These are phyloP conservation scores for Xylaria sp. DNA, from an alignment of 495 filamentous ascomycete genomes.

Conservation along the genomic window DNA sequence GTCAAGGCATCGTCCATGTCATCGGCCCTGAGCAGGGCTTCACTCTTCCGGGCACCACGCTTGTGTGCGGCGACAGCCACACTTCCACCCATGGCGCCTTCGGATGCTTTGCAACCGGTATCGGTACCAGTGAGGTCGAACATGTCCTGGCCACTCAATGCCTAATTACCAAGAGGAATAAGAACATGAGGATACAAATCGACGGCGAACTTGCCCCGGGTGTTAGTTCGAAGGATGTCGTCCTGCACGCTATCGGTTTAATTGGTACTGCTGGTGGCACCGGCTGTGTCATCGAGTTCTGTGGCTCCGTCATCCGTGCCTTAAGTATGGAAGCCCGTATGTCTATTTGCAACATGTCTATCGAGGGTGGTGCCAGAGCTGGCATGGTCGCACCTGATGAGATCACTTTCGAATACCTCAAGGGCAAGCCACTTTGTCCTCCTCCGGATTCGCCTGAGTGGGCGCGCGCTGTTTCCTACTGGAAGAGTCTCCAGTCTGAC, in stretches of 20 bases:
- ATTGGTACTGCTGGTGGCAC: constrained; percentile 97
- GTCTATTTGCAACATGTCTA: constrained; percentile 99
- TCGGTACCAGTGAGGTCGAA: constrained; percentile 98
- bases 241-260: constrained; percentile 90
- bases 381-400: constrained; percentile 97
- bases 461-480: constrained; percentile 88
- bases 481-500: constrained; percentile 86
- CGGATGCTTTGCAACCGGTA: constrained; percentile 93
- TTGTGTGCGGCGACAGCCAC: constrained; percentile 97
- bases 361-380: constrained; percentile 93
- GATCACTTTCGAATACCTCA: constrained; percentile 92
- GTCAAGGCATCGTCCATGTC: constrained; percentile 97
- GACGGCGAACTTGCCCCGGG: constrained; percentile 89
- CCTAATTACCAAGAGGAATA: constrained; percentile 90
- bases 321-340: constrained; percentile 98
- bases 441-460: constrained; percentile 84
- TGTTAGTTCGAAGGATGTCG: constrained; percentile 95
- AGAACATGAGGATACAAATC: constrained; percentile 98
- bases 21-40: constrained; percentile 99
- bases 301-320: constrained; percentile 85
- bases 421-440: constrained; percentile 86
- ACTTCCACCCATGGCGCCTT: constrained; percentile 98
- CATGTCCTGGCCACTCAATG: constrained; percentile 97
- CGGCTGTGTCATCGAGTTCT: constrained; percentile 95
- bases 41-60: constrained; percentile 94